Evolutionary conservation across 2,329 filamentous ascomycete genomes (phyloP).

Genomic region (Aspergillus brunneoviolaceus): DNA sequence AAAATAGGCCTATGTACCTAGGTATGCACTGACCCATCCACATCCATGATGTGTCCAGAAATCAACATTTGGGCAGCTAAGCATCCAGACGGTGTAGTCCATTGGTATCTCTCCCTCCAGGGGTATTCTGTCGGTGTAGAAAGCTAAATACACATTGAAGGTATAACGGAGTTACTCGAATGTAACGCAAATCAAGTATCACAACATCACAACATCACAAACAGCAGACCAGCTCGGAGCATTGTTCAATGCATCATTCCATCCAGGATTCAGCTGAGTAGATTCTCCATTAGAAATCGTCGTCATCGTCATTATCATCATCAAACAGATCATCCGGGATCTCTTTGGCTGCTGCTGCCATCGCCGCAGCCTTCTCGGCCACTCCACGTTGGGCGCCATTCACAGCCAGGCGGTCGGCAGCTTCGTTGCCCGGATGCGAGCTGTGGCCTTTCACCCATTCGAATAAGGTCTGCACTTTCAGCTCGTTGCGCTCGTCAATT

Average conservation of each 20-base stretch:
- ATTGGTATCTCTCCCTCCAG: neutral
- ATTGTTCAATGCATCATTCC: neutral
- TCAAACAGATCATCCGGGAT: conserved; percentile 29
- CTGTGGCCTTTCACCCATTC: conserved; percentile 89
- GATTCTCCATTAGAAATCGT: neutral
- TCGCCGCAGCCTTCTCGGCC: conserved; percentile 28
- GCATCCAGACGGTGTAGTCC: neutral
- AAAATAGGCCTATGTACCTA: too few relatives aligned
- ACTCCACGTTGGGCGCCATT: conserved; percentile 55
- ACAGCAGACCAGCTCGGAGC: neutral
- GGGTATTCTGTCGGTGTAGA: neutral
- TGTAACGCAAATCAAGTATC: neutral
- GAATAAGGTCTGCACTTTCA: conserved; percentile 66
- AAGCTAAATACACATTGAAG: neutral
- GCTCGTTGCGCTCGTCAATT: conserved; percentile 66
- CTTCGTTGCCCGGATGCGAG: conserved; percentile 69
- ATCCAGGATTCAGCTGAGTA: neutral
- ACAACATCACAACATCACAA: neutral
- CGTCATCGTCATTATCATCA: conserved; percentile 17
- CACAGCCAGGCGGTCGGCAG: conserved; percentile 76
- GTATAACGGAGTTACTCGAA: neutral
- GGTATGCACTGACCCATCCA: too few relatives aligned
- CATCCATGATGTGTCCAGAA: too few relatives aligned
- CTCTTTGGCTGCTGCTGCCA: conserved; percentile 23
- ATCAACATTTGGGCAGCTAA: neutral